Evolutionary conservation across 345 rosid genomes (phyloP).

Genomic region (Noccaea caerulescens): DNA sequence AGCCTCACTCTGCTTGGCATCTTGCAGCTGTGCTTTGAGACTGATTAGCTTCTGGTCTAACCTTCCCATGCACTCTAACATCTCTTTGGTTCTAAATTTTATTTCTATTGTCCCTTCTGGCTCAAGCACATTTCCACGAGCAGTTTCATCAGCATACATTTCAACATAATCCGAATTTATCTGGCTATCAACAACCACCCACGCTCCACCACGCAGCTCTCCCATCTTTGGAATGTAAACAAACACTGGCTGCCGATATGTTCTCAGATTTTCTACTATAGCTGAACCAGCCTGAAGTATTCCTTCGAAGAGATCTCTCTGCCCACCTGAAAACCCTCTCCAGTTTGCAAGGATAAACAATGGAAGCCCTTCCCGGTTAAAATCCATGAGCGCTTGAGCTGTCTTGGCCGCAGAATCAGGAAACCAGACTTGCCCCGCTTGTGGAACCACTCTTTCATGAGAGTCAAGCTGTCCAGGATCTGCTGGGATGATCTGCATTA

Average conservation of each 20-base stretch:
- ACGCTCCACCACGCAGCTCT: constrained; percentile 99
- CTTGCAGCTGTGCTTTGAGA: constrained; percentile 69
- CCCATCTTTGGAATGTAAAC: constrained; percentile 99
- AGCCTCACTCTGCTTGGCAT: constrained; percentile 59
- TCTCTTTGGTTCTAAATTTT: constrained; percentile 89
- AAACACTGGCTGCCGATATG: constrained; percentile 95
- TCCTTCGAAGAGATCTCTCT: constrained; percentile 98
- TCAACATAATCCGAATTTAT: constrained; percentile 94
- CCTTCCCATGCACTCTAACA: constrained; percentile 97
- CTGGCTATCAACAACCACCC: constrained; percentile 98
- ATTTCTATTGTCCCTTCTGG: constrained; percentile 99
- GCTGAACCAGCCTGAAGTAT: constrained; percentile 99
- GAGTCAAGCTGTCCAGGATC: constrained; percentile 99
- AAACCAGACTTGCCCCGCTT: constrained; percentile 99
- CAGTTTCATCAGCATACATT: constrained; percentile 96
- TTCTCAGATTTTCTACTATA: constrained; percentile 95
- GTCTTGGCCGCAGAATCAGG: constrained; percentile 99
- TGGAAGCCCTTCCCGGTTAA: constrained; percentile 93
- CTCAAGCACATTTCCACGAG: constrained; percentile 96
- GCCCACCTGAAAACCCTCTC: constrained; percentile 99
- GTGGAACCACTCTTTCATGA: constrained; percentile 97
- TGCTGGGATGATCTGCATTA: constrained; percentile 98
- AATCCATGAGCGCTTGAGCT: constrained; percentile 95
- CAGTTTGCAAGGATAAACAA: constrained; percentile 96
- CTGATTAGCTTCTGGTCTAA: constrained; percentile 72